These are phyloP conservation scores for Coccomyxa sp. DNA, from an alignment of 139 green algal species.

Conservation along the genomic window DNA sequence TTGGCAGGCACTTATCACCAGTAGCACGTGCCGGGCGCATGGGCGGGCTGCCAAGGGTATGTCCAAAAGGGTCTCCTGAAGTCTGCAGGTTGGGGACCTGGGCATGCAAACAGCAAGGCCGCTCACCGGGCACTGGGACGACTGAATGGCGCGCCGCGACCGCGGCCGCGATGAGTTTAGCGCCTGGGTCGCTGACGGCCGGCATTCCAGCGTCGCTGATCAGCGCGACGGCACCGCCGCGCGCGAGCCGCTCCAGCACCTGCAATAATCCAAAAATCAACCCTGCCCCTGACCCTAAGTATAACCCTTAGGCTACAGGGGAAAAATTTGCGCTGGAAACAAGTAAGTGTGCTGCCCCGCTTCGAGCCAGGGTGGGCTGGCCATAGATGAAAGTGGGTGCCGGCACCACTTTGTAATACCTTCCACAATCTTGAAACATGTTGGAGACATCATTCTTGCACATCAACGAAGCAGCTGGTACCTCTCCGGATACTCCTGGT, in stretches of 20 bases:
- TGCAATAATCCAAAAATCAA: too few relatives aligned
- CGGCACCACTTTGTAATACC: not conserved
- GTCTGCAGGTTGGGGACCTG: not conserved
- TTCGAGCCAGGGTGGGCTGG: not conserved
- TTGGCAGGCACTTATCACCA: too few relatives aligned
- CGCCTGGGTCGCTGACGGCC: constrained; percentile 84
- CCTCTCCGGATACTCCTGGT: not conserved
- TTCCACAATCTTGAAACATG: not conserved
- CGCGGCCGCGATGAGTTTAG: constrained; percentile 47
- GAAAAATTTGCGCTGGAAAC: not conserved
- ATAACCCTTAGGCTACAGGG: not conserved
- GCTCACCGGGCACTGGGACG: constrained; percentile 54
- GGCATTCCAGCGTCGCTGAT: constrained; percentile 84
- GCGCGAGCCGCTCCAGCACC: constrained; percentile 52
- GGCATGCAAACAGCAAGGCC: not conserved
- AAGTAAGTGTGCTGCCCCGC: not conserved
- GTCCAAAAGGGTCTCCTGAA: not conserved
- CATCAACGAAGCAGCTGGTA: too few relatives aligned
- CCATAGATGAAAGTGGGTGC: not conserved
- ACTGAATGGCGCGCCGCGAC: constrained; percentile 31
- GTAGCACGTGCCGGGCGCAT: too few relatives aligned
- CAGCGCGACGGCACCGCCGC: constrained; percentile 69
- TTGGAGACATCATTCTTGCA: too few relatives aligned
- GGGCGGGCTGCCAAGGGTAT: not conserved
- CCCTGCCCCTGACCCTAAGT: not conserved